phyloP scores from a whole-genome alignment of 345 rosid species.

The Tarenaya hassleriana region DNA sequence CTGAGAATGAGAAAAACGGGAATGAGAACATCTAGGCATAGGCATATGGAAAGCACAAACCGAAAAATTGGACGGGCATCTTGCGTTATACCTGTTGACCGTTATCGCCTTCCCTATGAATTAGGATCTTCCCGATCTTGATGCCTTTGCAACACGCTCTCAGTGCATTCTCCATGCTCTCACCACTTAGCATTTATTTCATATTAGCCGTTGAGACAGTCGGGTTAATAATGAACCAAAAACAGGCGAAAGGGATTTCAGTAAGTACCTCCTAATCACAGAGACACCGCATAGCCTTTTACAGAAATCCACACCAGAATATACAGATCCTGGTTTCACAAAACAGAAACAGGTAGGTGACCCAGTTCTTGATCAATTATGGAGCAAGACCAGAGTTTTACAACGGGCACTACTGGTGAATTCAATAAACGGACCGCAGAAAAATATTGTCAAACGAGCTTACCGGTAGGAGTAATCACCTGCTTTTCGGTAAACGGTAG shows the following conservation, averaged over 20 bases:
- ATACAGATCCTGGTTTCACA: conserved; percentile 97
- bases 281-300: conserved; percentile 97
- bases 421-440: conserved; percentile 12
- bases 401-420: neutral
- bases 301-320: conserved; percentile 98
- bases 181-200: conserved; percentile 56
- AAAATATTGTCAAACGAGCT: conserved; percentile 21
- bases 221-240: conserved; percentile 11
- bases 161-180: conserved; percentile 98
- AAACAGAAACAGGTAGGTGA: conserved; percentile 23
- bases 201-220: conserved; percentile 1
- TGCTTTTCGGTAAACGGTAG: conserved; percentile 96
- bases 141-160: conserved; percentile 98
- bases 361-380: neutral
- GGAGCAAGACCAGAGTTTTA: neutral
- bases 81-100: conserved; percentile 71
- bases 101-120: conserved; percentile 96
- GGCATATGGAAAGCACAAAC: neutral
- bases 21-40: conserved; percentile 14
- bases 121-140: conserved; percentile 92
- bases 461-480: conserved; percentile 95
- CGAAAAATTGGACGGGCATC: neutral
- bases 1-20: conserved; percentile 41
- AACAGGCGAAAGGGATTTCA: neutral
- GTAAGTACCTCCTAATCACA: conserved; percentile 82